These are phyloP conservation scores for Pseudognaphalium luteoalbum DNA, from an alignment of 129 eudicot genomes.

Conservation along the genomic window DNA sequence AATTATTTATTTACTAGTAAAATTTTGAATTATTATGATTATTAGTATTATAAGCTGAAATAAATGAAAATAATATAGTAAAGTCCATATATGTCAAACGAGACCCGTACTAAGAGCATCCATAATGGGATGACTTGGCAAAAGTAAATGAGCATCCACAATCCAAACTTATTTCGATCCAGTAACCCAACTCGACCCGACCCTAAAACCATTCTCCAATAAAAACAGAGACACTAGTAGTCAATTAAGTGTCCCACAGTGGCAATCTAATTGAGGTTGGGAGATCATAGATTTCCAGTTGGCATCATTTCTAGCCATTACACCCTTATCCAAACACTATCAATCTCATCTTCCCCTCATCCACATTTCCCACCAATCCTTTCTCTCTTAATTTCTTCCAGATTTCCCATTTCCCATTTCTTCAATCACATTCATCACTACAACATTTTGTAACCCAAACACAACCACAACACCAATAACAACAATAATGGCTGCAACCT, in stretches of 20 bases:
- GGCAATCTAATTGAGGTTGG: slow-evolving; percentile 14
- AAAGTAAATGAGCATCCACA: no score
- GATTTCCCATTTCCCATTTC: slow-evolving; percentile 17
- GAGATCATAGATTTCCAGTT: slow-evolving; percentile 31
- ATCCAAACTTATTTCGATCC: background rate
- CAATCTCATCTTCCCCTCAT: slow-evolving; percentile 49
- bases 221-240: background rate
- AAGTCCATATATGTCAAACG: no score
- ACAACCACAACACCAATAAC: background rate
- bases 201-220: background rate
- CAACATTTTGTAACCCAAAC: background rate
- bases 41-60: no score
- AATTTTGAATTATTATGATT: no score
- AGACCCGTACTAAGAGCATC: no score
- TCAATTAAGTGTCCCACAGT: slow-evolving; percentile 15
- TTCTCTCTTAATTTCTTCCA: slow-evolving; percentile 38
- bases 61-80: no score
- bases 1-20: no score
- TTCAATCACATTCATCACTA: slow-evolving; percentile 7
- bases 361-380: slow-evolving; percentile 53
- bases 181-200: background rate
- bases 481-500: slow-evolving; percentile 74
- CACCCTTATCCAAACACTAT: slow-evolving; percentile 35
- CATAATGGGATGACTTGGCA: no score
- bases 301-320: slow-evolving; percentile 32